Evolutionary conservation across 805 yeast genomes (phyloP).

Genomic region (Isabelozyma gotoi): DNA sequence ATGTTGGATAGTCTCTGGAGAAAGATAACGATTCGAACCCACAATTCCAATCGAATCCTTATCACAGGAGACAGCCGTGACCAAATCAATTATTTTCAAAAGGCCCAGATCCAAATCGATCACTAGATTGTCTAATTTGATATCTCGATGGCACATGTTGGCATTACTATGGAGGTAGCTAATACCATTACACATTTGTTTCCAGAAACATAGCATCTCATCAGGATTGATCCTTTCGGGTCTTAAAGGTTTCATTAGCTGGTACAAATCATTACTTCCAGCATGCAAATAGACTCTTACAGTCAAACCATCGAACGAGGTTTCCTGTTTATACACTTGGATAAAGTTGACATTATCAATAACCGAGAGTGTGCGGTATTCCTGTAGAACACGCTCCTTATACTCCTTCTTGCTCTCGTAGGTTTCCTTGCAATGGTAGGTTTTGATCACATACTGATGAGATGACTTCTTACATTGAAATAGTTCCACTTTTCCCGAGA

Average conservation of each 20-base stretch:
- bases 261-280: conserved; percentile 17
- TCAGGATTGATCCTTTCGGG: neutral
- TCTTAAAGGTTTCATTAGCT: conserved; percentile 7
- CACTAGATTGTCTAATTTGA: conserved; percentile 49
- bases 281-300: conserved; percentile 36
- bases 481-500: conserved; percentile 36
- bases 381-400: conserved; percentile 33
- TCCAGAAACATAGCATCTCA: conserved; percentile 33
- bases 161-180: conserved; percentile 32
- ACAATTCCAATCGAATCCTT: conserved; percentile 40
- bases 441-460: conserved; percentile 43
- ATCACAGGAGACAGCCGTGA: conserved; percentile 20
- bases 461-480: neutral
- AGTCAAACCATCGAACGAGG: conserved; percentile 15
- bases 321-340: conserved; percentile 27
- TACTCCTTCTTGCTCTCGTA: conserved; percentile 43
- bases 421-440: conserved; percentile 38
- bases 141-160: conserved; percentile 48
- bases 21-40: conserved; percentile 45
- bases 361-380: conserved; percentile 27
- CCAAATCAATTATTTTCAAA: conserved; percentile 48
- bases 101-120: conserved; percentile 20
- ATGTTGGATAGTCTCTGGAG: conserved; percentile 45
- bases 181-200: conserved; percentile 41
- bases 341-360: conserved; percentile 36